Percentiles rank a stretch among this genome's conserved stretches.
Conservation (phyloP, 345 rosid genomes). For the Citrus medica region DNA sequence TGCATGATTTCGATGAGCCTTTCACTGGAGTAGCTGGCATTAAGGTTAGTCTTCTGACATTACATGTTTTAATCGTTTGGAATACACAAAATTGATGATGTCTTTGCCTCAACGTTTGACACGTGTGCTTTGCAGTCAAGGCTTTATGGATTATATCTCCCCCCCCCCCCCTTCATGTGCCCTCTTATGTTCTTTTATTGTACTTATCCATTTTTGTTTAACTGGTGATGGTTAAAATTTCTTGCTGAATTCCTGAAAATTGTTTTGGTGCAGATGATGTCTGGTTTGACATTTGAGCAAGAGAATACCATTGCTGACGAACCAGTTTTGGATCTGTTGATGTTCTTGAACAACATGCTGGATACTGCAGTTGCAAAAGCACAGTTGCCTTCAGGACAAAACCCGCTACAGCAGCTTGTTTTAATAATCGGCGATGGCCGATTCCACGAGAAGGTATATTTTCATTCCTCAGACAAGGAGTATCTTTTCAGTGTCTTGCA, state of each 20-base stretch:
- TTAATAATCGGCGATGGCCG: conserved; percentile 86
- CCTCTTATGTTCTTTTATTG: background rate
- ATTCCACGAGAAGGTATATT: conserved; percentile 77
- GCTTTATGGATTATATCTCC: background rate
- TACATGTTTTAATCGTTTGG: background rate
- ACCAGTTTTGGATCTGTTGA: conserved; percentile 77
- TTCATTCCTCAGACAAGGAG: background rate
- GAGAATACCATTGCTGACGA: conserved; percentile 79
- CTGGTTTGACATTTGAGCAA: conserved; percentile 80
- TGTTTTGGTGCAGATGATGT: conserved; percentile 57
- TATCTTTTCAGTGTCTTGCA: background rate
- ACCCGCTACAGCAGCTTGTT: conserved; percentile 94
- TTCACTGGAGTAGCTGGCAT: conserved; percentile 81
- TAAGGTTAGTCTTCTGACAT: conserved; percentile 47
- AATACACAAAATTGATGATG: background rate
- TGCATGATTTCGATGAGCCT: conserved; percentile 88
- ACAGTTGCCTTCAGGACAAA: conserved; percentile 85
- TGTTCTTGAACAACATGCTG: conserved; percentile 61
- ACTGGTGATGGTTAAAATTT: background rate
- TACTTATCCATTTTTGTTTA: background rate
- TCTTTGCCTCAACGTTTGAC: background rate
- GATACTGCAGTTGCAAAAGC: conserved; percentile 64
- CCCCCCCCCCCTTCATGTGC: background rate
- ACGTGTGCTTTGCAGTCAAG: background rate
- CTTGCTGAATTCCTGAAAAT: background rate